Evolutionary conservation across 768 basidiomycete species (phyloP), one percentile per base, ranked within the genome.

Genomic region (Sarcomyxa edulis): DNA sequence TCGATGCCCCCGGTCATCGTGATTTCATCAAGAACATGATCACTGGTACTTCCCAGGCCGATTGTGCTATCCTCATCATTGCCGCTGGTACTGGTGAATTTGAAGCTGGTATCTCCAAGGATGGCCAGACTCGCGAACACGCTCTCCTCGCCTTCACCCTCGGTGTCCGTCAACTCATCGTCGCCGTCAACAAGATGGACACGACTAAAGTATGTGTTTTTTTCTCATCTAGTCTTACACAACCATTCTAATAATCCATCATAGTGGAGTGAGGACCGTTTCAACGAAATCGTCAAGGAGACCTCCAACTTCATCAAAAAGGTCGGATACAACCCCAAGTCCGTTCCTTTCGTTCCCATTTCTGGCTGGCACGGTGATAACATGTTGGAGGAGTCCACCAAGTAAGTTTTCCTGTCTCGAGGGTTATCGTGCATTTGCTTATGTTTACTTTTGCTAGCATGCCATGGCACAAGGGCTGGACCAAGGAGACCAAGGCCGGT

Each of bases 21-120:
- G 96, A 99, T 63, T 99, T 99, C 74, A 99, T 99, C 81, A 99
- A 99, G 76, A 99, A 96, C 90, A 96, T 94, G 94, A 99, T 99
- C 66, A 99, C 96, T 47, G 96, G 96, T 79, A 99, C 96, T 56
- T 99, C 96, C 58, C 96, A 99, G 82, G 94, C 95, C 63, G 95
- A 99, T 66, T 98, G 95, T 61, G 96, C 94, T 59, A 82, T 99
- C 66, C 92, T 99, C 68, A 98, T 99, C 78, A 99, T 99, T 53
- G 96, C 95, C 49, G 86, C 76, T 68, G 96, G 96, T 74, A 93
- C 88, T 66, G 96, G 96, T 83, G 96, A 99, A 73, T 98, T 99
- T 73, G 96, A 99, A 70, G 95, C 95, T 63, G 96, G 96, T 89
- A 98, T 99, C 81, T 98, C 95, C 72, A 98, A 99, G 81, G 96